Conservation (phyloP, 306 rosid genomes). For the Gynostemma pentaphyllum region DNA sequence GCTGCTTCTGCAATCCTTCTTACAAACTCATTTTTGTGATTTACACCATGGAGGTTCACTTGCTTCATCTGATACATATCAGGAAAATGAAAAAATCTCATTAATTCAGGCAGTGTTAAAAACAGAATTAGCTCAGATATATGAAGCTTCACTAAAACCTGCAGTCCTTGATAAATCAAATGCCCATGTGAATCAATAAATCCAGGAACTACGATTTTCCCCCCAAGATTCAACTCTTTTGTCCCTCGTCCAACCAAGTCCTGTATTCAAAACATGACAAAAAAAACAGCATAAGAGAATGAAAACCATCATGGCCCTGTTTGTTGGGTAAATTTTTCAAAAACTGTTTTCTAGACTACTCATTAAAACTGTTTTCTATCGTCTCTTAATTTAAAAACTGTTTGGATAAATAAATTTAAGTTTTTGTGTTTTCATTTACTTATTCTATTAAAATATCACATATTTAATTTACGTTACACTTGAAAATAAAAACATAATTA, state of each 20-base stretch:
- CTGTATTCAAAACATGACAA: constrained; percentile 23
- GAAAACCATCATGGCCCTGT: too few species aligned
- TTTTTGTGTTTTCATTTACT: too few species aligned
- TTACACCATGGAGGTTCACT: constrained; percentile 49
- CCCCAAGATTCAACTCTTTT: constrained; percentile 48
- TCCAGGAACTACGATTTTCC: constrained; percentile 79
- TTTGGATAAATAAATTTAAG: too few species aligned
- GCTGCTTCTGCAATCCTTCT: constrained; percentile 48
- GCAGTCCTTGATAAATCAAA: constrained; percentile 58
- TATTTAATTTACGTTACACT: too few species aligned
- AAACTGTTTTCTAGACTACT: too few species aligned
- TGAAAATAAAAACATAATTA: too few species aligned
- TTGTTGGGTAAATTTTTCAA: too few species aligned
- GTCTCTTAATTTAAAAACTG: too few species aligned
- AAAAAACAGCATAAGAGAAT: neutral
- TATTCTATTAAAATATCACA: too few species aligned
- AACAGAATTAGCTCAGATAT: neutral
- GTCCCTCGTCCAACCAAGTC: constrained; percentile 55
- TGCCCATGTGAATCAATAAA: constrained; percentile 82
- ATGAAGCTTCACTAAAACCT: constrained; percentile 27
- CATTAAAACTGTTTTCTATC: too few species aligned
- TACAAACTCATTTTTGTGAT: constrained; percentile 42
- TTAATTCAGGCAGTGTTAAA: neutral
- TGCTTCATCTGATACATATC: constrained; percentile 43
- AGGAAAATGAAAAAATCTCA: neutral